Evolutionary conservation across 805 yeast genomes (phyloP).

Genomic region (Pichia pseudocactophila): DNA sequence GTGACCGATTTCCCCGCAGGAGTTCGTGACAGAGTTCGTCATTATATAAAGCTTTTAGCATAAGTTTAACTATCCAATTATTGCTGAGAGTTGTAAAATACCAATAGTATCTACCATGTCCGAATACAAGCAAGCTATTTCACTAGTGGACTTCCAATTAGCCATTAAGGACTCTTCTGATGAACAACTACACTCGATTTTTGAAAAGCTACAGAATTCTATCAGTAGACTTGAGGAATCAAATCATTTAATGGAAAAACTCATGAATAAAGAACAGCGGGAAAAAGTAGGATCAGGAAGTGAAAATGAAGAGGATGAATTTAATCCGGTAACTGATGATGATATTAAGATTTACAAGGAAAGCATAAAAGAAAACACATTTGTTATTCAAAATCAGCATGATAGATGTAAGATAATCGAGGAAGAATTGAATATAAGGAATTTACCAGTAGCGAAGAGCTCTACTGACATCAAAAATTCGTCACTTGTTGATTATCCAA

Average conservation of each 20-base stretch:
- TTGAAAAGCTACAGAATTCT: conserved; percentile 32
- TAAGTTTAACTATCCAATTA: no score
- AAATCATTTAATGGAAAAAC: conserved; percentile 37
- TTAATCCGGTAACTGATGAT: conserved; percentile 27
- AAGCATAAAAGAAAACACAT: conserved; percentile 47
- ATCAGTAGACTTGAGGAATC: conserved; percentile 42
- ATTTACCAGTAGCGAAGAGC: conserved; percentile 8
- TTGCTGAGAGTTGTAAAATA: no score
- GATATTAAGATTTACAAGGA: conserved; percentile 46
- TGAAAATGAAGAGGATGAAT: conserved; percentile 29
- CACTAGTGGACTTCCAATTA: conserved; percentile 22
- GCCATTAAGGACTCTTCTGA: conserved; percentile 33
- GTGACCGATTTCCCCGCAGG: no score
- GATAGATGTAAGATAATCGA: conserved; percentile 37
- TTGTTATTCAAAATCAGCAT: conserved; percentile 44
- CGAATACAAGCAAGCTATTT: conserved; percentile 20
- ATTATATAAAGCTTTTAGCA: no score
- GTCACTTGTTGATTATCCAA: background rate
- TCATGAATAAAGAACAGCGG: conserved; percentile 28
- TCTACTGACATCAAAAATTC: background rate
- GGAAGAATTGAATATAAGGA: conserved; percentile 40
- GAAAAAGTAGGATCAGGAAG: conserved; percentile 3
- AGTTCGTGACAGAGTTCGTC: background rate
- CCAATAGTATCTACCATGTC: no score
- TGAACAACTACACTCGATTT: conserved; percentile 30